A percentile compares a stretch with the other conserved stretches of the same genome.
These are phyloP conservation scores for Primulina tabacum DNA, from an alignment of 257 asterid species.

Conservation along the genomic window DNA sequence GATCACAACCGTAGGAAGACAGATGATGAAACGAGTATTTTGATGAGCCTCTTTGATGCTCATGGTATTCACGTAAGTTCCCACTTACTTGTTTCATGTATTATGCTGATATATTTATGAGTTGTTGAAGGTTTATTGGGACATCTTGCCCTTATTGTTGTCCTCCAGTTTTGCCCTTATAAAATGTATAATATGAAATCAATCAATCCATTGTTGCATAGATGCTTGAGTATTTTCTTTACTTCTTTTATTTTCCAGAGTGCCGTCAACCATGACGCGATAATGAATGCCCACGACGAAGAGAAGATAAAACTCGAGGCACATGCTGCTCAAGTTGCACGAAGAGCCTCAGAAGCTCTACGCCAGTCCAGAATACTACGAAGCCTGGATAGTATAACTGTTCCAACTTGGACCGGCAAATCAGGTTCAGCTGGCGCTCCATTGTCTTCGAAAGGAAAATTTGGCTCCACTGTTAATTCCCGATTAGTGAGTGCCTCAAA, in stretches of 20 bases:
- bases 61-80: slow-evolving; percentile 88
- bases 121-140: slow-evolving; percentile 5
- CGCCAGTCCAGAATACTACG: slow-evolving; percentile 88
- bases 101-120: not conserved
- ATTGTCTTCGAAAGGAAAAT: slow-evolving; percentile 56
- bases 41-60: slow-evolving; percentile 77
- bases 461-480: slow-evolving; percentile 69
- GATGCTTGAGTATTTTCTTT: not conserved
- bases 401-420: slow-evolving; percentile 96
- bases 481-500: slow-evolving; percentile 43
- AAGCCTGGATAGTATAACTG: slow-evolving; percentile 64
- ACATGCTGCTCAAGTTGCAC: slow-evolving; percentile 86
- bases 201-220: not conserved
- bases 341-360: slow-evolving; percentile 93
- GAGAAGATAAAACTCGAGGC: slow-evolving; percentile 76
- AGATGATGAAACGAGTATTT: slow-evolving; percentile 71
- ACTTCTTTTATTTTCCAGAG: slow-evolving; percentile 47
- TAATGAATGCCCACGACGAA: slow-evolving; percentile 81
- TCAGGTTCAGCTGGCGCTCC: slow-evolving; percentile 98
- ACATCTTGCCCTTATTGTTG: slow-evolving; percentile 1
- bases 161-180: not conserved
- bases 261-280: slow-evolving; percentile 90
- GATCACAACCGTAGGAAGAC: slow-evolving; percentile 34
- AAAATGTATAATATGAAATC: not conserved
- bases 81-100: slow-evolving; percentile 14